Base-by-base conservation (phyloP, 2,329 filamentous ascomycete genomes). In the Neofusicoccum parvum region DNA sequence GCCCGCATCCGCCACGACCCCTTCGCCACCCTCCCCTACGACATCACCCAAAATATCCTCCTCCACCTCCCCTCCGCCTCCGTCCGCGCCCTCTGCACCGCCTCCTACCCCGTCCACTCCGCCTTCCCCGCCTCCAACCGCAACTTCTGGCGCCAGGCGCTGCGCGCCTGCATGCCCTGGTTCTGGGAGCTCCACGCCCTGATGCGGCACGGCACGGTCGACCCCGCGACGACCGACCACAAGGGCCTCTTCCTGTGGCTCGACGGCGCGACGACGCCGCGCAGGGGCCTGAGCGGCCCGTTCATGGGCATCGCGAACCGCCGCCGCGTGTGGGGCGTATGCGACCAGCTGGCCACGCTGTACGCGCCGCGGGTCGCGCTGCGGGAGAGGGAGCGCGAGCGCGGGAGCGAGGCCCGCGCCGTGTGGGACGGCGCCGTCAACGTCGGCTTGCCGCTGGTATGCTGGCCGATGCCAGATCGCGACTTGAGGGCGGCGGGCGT, bases 271-370 rank as follows among this genome's bases (percentile, higher is more conserved):
- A 72, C 73, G 1, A 66, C 34, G 10, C 67, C 71, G 12, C 62
- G 56, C 3, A 56, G 66, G 10, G 71, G 70, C 5, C 68, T 73
- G 64, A 60, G 58, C n/a, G 71, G 70, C 1, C 68, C 70, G 1
- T 70, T 74, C 7, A 70, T 75, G 69, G 69, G 68, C 5, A 66
- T 77, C 58, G 74, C 75, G 23, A 77, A 77, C 64, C 72, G 75
- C 9, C 67, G 73, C 14, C 71, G 74, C 27, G 75, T 77, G 11
- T 77, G 74, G 74, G 50, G 45, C 1, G 68, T 62, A 12, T 62
- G 63, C 11, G 62, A 67, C 20, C 43, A 62, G 37, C 51, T 60
- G 11, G 46, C 23, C 9, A 34, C 41, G 10, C 3, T 51, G 11
- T 65, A 67, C 23, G 14, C 43, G 12, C 17, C 11, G 11, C 15